Percentiles rank a stretch among this genome's conserved stretches.
These are phyloP conservation scores for Penicillium sp. DNA, from an alignment of 2,329 filamentous ascomycete species.

Conservation along the genomic window DNA sequence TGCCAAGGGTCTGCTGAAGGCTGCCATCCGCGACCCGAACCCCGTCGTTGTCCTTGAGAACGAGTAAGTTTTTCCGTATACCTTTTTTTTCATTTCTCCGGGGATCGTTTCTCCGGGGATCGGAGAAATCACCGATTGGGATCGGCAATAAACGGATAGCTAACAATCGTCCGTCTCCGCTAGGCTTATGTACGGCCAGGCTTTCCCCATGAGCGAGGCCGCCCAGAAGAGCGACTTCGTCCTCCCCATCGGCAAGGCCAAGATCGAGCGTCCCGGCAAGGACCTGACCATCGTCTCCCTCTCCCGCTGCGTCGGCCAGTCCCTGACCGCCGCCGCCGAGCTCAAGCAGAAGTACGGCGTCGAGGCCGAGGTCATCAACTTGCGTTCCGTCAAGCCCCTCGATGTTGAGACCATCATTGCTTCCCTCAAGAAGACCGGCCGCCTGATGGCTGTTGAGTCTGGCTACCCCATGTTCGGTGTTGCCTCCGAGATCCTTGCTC, in stretches of 20 bases:
- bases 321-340: constrained; percentile 83
- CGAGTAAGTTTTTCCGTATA: constrained; percentile 60
- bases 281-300: constrained; percentile 95
- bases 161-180: constrained; percentile 32
- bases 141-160: constrained; percentile 15
- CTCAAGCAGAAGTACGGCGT: constrained; percentile 97
- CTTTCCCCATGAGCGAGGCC: constrained; percentile 96
- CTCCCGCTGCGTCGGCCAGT: constrained; percentile 94
- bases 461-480: constrained; percentile 97
- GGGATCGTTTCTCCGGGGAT: neutral
- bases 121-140: constrained; percentile 1
- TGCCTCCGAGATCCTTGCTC: constrained; percentile 86
- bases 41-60: constrained; percentile 91
- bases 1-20: constrained; percentile 97
- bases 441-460: constrained; percentile 89
- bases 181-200: constrained; percentile 83
- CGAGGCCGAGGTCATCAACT: constrained; percentile 95
- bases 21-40: constrained; percentile 97
- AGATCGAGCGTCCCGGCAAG: constrained; percentile 95
- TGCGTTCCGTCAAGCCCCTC: constrained; percentile 95
- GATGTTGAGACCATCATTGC: constrained; percentile 95
- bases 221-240: constrained; percentile 97
- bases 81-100: neutral
- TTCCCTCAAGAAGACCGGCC: constrained; percentile 98
- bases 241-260: constrained; percentile 96